Evolutionary conservation across 768 basidiomycete species (phyloP), one percentile per base, ranked within the genome.

Genomic region (Termitomyces sp.): DNA sequence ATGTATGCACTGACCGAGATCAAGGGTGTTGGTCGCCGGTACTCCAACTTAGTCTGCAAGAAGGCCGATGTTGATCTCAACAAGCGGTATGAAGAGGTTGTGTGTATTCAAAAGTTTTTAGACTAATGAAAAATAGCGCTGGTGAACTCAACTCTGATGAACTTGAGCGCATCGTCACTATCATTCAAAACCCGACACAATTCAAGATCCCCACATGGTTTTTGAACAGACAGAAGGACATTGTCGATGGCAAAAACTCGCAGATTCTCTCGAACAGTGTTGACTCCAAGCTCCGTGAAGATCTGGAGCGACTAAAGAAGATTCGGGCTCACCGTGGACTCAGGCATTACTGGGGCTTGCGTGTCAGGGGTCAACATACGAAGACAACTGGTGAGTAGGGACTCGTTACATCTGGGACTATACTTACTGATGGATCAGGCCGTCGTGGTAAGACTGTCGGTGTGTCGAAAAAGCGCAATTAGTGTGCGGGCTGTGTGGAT

Each of bases 151-250:
- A 99, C 85, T 95, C 97, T 44, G 97, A 99, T 70, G 97, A 99
- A 77, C 87, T 99, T 54, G 97, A 99, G 79, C 94, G 97, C 58
- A 83, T 99, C 64, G 97, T 99, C 64, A 98, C 92, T 58, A 98
- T 99, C 76, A 96, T 99, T 74, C 97, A 98, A 80, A 98, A 95
- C 79, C 97, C 97, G 32, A 90, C 90, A 7, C 96, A 98, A 75
- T 99, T 96, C 88, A 99, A 99, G 83, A 97, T 99, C 73, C 97
- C 97, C 18, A 84, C 86, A 43, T 99, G 96, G 96, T 98, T 99
- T 85, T 76, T 98, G 74, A 99, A 98, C 85, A 92, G 97, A 76
- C 97, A 98, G 74, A 92, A 92, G 75, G 96, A 98, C 71, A 94
- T 97, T 54, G 85, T 92, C 61, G 97, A 98, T 65, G 97, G 97